phyloP scores from a whole-genome alignment of 805 yeast genomes.

The Yarrowia deformans region DNA sequence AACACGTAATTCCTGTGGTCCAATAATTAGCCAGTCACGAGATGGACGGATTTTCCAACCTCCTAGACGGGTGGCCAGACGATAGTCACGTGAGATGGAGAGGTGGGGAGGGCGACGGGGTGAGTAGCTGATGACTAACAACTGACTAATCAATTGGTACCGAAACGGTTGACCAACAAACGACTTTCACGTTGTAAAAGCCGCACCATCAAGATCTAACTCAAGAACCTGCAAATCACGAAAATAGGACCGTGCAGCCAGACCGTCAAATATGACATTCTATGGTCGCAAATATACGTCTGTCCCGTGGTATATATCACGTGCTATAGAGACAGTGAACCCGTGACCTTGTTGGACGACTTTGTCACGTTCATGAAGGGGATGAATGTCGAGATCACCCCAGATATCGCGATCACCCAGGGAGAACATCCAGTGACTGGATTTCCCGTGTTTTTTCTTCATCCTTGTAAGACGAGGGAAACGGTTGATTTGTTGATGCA shows the following conservation, averaged over 20 bases:
- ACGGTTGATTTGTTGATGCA: neutral
- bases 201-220: neutral
- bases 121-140: too few relatives aligned
- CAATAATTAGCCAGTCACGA: neutral
- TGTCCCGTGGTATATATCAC: conserved; percentile 28
- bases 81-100: neutral
- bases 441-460: conserved; percentile 40
- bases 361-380: conserved; percentile 3
- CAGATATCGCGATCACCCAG: conserved; percentile 7
- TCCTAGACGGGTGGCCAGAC: neutral
- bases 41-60: neutral
- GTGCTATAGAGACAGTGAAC: conserved; percentile 19
- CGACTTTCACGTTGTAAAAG: too few relatives aligned
- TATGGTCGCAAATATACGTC: conserved; percentile 12
- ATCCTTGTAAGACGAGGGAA: conserved; percentile 39
- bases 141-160: too few relatives aligned
- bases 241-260: neutral
- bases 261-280: conserved; percentile 5
- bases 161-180: too few relatives aligned
- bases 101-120: too few relatives aligned
- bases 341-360: conserved; percentile 18
- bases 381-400: neutral
- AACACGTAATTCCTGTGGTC: neutral
- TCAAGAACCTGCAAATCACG: conserved; percentile 1
- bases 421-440: conserved; percentile 39